Evolutionary conservation across 768 basidiomycete genomes (phyloP).

Genomic region (Saitozyma sp.): DNA sequence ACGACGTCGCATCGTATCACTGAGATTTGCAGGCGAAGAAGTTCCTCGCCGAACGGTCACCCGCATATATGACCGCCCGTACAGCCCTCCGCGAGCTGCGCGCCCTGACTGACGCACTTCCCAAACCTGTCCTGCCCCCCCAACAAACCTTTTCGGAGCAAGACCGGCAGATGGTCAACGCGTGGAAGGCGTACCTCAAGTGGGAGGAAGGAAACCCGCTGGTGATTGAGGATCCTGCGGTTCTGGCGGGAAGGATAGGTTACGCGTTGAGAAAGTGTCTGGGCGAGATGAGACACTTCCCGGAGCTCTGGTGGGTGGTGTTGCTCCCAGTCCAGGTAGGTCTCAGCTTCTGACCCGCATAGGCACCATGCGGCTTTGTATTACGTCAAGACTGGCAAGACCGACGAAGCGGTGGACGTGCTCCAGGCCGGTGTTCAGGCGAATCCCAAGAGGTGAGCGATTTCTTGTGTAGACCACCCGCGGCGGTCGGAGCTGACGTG

Average conservation of each 20-base stretch:
- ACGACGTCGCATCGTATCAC: background rate
- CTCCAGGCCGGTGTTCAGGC: conserved; percentile 84
- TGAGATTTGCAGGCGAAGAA: conserved; percentile 72
- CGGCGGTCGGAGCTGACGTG: background rate
- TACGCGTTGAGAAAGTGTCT: conserved; percentile 86
- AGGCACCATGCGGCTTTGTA: conserved; percentile 92
- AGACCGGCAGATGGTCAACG: conserved; percentile 73
- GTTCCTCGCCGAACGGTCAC: conserved; percentile 88
- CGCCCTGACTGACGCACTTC: conserved; percentile 65
- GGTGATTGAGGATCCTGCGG: conserved; percentile 76
- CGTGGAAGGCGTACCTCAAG: conserved; percentile 89
- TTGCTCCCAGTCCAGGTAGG: background rate
- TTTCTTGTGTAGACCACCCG: background rate
- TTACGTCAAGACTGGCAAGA: conserved; percentile 70
- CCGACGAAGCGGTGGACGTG: conserved; percentile 77
- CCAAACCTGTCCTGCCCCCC: conserved; percentile 65
- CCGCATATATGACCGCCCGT: conserved; percentile 92
- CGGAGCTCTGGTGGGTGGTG: conserved; percentile 79
- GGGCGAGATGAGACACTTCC: conserved; percentile 87
- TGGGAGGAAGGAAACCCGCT: conserved; percentile 95
- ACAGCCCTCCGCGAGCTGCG: conserved; percentile 77
- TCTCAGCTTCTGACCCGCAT: conserved; percentile 4
- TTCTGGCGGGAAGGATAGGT: conserved; percentile 69
- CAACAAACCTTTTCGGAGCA: conserved; percentile 70
- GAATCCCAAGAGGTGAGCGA: conserved; percentile 70